Evolutionary conservation across 1,139 yeast species (phyloP), one percentile per base, ranked within the genome.

Genomic region (Protomyces macrosporus): DNA sequence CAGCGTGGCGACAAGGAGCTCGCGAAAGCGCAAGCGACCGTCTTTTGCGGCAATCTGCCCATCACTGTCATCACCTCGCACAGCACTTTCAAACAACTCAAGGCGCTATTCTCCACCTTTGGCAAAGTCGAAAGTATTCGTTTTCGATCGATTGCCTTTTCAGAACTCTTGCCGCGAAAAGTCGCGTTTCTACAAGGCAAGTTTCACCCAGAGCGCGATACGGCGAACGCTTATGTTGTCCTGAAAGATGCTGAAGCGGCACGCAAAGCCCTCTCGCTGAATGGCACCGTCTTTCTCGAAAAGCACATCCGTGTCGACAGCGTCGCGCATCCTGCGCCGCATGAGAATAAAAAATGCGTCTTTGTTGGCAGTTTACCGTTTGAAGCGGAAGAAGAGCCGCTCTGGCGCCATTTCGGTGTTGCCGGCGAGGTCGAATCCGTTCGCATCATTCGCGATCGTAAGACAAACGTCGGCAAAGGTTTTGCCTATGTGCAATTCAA

Each of bases 391-490:
- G 99, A 93, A 75, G 98, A 93, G 74, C 81, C 84, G 40, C 79
- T 93, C 61, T 95, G 97, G 96, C 81, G 79, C 66, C 90, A 87
- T 74, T 95, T 95, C 76, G 65, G 63, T 14, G 45, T 32, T 12
- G 80, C 86, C 69, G 90, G 90, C 55, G 82, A 82, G 52, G 86
- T 95, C 63, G 97, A 90, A 74, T 86, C 89, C 68, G 97, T 91
- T 34, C 83, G 99, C 73, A 81, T 95, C 62, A 83, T 95, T 42
- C 84, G 99, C 72, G 98, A 95, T 74, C 77, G 96, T 23, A 89
- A 89, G 76, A 93, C 98, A 36, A 93, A 95, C 71, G 79, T 93
- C 68, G 99, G 98, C 69, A 95, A 93, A 76, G 99, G 99, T 3
- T 91, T 95, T 78, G 98, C 97, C 4, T 88, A 90, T 74, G 90